A percentile compares a stretch with the other conserved stretches of the same genome.
phyloP scores from a whole-genome alignment of 2,329 filamentous ascomycete species.

The Penicillium sp. region DNA sequence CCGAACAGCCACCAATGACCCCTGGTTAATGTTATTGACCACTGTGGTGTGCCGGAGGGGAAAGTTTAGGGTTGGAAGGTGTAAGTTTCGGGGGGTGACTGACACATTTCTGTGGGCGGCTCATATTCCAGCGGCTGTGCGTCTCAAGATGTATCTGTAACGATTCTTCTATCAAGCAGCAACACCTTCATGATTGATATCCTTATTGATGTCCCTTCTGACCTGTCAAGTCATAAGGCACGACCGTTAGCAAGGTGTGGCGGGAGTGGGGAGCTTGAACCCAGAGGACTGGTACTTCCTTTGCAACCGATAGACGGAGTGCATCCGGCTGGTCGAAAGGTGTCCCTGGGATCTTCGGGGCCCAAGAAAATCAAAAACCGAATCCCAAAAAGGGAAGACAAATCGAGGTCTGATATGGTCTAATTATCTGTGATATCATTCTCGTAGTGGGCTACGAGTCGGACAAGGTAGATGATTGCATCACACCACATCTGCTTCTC shows the following conservation, averaged over 20 bases:
- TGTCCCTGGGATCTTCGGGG: background rate
- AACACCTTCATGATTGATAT: background rate
- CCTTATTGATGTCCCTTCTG: background rate
- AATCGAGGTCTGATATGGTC: background rate
- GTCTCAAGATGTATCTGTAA: background rate
- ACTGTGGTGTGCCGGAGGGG: background rate
- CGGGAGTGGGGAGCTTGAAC: conserved; percentile 12
- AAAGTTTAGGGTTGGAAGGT: background rate
- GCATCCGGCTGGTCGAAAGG: conserved; percentile 22
- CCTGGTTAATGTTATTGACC: background rate
- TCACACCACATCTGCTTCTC: background rate
- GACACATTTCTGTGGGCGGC: background rate
- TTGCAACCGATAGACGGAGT: conserved; percentile 21
- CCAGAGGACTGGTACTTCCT: conserved; percentile 14
- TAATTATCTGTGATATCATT: background rate
- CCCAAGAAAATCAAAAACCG: background rate
- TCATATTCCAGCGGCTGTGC: no score
- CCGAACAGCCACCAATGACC: background rate
- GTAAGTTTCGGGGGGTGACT: background rate
- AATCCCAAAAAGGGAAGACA: background rate
- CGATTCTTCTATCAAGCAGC: background rate
- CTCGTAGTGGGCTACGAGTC: background rate
- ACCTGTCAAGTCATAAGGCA: conserved; percentile 3
- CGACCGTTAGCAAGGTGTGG: conserved; percentile 10
- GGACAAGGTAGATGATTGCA: background rate